phyloP scores from a whole-genome alignment of 805 yeast species.

The Wickerhamiella domercqiae region DNA sequence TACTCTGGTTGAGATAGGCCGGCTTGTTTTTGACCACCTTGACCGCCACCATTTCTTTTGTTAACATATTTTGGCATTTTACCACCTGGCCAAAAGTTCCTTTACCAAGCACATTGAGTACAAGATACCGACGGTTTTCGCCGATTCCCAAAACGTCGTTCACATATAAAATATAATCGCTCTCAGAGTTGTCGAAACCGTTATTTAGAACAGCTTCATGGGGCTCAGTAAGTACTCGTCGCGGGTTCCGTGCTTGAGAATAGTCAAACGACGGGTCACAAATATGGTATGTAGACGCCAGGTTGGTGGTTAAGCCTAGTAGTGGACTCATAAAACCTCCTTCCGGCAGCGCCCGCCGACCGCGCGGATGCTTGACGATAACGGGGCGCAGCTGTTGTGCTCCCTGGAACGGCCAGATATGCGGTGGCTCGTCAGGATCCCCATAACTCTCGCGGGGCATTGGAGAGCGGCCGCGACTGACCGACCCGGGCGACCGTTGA shows the following conservation, averaged over 20 bases:
- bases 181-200: conserved; percentile 76
- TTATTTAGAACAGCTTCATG: conserved; percentile 65
- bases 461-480: conserved; percentile 4
- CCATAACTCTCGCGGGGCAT: conserved; percentile 5
- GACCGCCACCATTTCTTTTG: conserved; percentile 83
- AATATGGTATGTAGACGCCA: conserved; percentile 66
- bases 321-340: conserved; percentile 41
- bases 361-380: conserved; percentile 19
- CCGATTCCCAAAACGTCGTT: conserved; percentile 83
- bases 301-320: conserved; percentile 57
- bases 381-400: conserved; percentile 22
- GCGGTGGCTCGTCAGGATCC: conserved; percentile 5
- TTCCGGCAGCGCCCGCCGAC: conserved; percentile 25
- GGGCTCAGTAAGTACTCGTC: conserved; percentile 85
- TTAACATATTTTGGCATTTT: conserved; percentile 66
- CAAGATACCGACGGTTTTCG: conserved; percentile 74
- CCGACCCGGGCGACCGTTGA: conserved; percentile 13
- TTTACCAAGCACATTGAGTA: conserved; percentile 79
- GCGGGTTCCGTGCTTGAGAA: conserved; percentile 72
- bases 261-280: conserved; percentile 79
- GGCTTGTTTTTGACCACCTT: conserved; percentile 88
- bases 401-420: conserved; percentile 9
- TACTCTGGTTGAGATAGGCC: conserved; percentile 78
- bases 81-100: conserved; percentile 99
- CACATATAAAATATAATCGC: conserved; percentile 84